Conservation (phyloP, 179 eudicot genomes). For the Nepenthes alata region DNA sequence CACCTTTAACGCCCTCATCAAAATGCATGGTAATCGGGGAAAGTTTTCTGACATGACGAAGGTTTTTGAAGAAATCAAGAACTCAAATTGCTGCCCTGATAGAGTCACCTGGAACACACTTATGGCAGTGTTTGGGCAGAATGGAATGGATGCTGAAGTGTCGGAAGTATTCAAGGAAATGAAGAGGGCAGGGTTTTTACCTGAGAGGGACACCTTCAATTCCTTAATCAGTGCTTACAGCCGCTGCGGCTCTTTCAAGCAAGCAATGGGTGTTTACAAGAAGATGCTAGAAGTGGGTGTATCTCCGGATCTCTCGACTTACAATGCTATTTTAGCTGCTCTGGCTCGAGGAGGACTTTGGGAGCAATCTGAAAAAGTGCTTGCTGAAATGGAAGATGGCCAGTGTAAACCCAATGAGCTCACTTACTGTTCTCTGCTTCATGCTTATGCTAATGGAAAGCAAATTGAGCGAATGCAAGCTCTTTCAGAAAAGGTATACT, state of each 20-base stretch:
- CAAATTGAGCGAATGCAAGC: conserved; percentile 44
- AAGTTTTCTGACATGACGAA: conserved; percentile 77
- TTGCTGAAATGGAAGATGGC: conserved; percentile 54
- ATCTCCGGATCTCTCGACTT: conserved; percentile 76
- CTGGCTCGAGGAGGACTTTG: conserved; percentile 84
- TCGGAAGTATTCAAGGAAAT: conserved; percentile 63
- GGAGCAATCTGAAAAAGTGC: conserved; percentile 74
- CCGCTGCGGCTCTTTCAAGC: conserved; percentile 58
- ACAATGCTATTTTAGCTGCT: conserved; percentile 79
- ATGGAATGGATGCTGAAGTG: conserved; percentile 74
- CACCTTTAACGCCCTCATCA: conserved; percentile 77
- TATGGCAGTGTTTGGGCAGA: conserved; percentile 79
- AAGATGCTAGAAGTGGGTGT: conserved; percentile 77
- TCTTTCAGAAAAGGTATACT: conserved; percentile 55
- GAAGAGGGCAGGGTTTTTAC: conserved; percentile 76
- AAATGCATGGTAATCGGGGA: conserved; percentile 79
- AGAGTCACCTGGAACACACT: conserved; percentile 90
- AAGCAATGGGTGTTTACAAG: conserved; percentile 64
- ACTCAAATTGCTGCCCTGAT: conserved; percentile 58
- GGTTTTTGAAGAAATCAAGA: conserved; percentile 65
- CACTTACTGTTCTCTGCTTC: conserved; percentile 72
- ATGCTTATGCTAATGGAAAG: conserved; percentile 84
- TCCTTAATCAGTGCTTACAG: conserved; percentile 84
- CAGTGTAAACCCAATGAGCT: conserved; percentile 64
- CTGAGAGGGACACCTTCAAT: conserved; percentile 89